Percentiles rank a stretch among this genome's conserved stretches.
Conservation (phyloP, 495 filamentous ascomycete genomes). For the Neurospora sp. region DNA sequence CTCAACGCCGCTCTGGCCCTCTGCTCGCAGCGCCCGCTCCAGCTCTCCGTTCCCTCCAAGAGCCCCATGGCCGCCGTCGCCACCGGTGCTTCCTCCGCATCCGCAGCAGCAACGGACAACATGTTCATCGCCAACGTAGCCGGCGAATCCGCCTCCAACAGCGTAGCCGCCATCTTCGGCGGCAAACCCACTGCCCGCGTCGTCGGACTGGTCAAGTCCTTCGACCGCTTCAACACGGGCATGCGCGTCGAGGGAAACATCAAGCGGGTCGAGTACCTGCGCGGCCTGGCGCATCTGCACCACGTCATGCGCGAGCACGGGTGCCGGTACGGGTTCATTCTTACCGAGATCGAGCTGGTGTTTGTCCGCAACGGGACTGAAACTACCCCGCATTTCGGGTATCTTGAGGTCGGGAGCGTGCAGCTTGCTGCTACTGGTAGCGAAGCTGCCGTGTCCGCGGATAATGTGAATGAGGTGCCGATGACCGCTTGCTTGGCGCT, state of each 20-base stretch:
- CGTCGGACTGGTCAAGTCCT: constrained; percentile 79
- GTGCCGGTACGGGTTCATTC: constrained; percentile 87
- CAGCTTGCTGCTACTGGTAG: constrained; percentile 35
- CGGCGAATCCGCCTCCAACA: constrained; percentile 28
- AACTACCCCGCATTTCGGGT: constrained; percentile 70
- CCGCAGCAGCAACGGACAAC: constrained; percentile 54
- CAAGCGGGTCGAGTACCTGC: constrained; percentile 75
- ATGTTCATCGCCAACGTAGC: constrained; percentile 55
- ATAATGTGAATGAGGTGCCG: constrained; percentile 33
- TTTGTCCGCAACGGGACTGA: constrained; percentile 74
- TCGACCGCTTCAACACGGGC: constrained; percentile 86
- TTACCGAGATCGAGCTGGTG: constrained; percentile 89
- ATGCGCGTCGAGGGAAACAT: constrained; percentile 77
- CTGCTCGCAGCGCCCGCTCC: constrained; percentile 50
- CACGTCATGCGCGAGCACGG: constrained; percentile 85
- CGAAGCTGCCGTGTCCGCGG: not conserved
- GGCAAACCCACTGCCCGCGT: constrained; percentile 68
- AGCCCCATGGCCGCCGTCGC: constrained; percentile 41
- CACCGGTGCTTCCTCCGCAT: constrained; percentile 39
- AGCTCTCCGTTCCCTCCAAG: constrained; percentile 45
- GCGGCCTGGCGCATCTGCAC: constrained; percentile 74
- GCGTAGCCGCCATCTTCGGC: constrained; percentile 48
- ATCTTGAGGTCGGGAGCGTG: constrained; percentile 61
- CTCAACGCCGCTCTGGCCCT: constrained; percentile 68
- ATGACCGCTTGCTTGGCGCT: constrained; percentile 47